Conservation (phyloP, 768 basidiomycete species). For the Auriculariales sp. region DNA sequence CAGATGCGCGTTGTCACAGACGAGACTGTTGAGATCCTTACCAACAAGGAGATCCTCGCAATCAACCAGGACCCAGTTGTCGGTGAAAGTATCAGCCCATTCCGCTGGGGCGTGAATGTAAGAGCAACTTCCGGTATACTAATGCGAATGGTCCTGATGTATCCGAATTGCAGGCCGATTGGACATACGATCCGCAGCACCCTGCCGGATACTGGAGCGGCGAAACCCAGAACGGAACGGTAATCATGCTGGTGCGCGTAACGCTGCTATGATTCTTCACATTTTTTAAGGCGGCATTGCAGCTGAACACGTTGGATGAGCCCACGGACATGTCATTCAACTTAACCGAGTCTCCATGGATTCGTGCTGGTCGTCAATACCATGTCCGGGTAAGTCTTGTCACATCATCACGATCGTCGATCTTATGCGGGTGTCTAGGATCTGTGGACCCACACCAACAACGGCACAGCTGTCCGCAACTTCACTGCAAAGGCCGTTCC, state of each 20-base stretch:
- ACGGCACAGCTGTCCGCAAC: conserved; percentile 41
- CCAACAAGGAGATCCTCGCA: conserved; percentile 47
- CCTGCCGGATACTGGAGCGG: conserved; percentile 67
- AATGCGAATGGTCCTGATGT: neutral
- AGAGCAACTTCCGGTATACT: no score
- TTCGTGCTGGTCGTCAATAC: conserved; percentile 51
- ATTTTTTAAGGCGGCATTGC: neutral
- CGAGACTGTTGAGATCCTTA: conserved; percentile 40
- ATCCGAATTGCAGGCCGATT: conserved; percentile 17
- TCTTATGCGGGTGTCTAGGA: conserved; percentile 26
- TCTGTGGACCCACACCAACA: conserved; percentile 58
- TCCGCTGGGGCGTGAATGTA: conserved; percentile 56
- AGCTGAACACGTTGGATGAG: conserved; percentile 48
- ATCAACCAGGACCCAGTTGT: conserved; percentile 55
- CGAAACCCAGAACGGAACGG: conserved; percentile 44
- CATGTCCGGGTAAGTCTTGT: conserved; percentile 37
- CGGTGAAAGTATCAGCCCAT: conserved; percentile 48
- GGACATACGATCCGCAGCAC: conserved; percentile 26
- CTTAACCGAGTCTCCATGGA: conserved; percentile 57
- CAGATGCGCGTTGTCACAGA: conserved; percentile 37
- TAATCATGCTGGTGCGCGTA: conserved; percentile 46
- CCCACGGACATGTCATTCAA: conserved; percentile 45
- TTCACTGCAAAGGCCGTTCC: conserved; percentile 45
- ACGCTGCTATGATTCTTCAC: neutral
- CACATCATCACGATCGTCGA: neutral